phyloP scores from a whole-genome alignment of 192 early-diverging fungal genomes.

The Coemansia sp. region DNA sequence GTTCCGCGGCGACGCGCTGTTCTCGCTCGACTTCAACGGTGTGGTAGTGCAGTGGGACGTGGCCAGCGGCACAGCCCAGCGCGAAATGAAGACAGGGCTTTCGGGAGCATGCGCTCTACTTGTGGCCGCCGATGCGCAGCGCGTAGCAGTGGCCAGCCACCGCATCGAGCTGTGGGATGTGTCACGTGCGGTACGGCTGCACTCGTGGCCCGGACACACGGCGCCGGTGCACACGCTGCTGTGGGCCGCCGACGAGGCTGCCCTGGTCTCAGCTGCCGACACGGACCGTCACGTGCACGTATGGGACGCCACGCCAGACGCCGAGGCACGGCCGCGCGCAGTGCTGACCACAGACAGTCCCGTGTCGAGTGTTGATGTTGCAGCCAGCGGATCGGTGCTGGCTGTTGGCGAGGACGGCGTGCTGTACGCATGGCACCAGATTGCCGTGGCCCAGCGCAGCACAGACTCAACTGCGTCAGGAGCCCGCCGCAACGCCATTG shows the following conservation, averaged over 20 bases:
- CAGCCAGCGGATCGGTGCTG: conserved; percentile 31
- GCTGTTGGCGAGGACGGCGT: conserved; percentile 32
- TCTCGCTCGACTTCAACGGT: conserved; percentile 29
- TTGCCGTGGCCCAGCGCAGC: conserved; percentile 20
- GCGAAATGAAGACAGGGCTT: conserved; percentile 23
- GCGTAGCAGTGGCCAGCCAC: conserved; percentile 43
- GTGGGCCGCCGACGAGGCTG: conserved; percentile 40
- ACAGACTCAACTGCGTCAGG: background rate
- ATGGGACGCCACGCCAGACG: conserved; percentile 26
- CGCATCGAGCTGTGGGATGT: conserved; percentile 44
- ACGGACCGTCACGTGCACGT: conserved; percentile 41
- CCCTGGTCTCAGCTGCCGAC: conserved; percentile 32
- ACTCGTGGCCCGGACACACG: conserved; percentile 33
- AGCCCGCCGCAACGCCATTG: conserved; percentile 10
- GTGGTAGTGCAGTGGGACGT: conserved; percentile 35
- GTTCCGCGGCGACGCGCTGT: conserved; percentile 5
- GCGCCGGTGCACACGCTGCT: conserved; percentile 22
- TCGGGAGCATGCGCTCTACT: conserved; percentile 17
- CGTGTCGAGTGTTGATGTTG: conserved; percentile 26
- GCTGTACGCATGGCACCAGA: conserved; percentile 35
- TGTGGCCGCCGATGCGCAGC: conserved; percentile 18
- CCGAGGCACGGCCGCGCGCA: conserved; percentile 11
- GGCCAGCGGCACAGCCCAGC: background rate
- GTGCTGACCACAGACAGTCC: conserved; percentile 31
- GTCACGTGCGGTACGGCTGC: background rate